Evolutionary conservation across 768 basidiomycete genomes (phyloP).

Genomic region (Tubosaeta sp.): DNA sequence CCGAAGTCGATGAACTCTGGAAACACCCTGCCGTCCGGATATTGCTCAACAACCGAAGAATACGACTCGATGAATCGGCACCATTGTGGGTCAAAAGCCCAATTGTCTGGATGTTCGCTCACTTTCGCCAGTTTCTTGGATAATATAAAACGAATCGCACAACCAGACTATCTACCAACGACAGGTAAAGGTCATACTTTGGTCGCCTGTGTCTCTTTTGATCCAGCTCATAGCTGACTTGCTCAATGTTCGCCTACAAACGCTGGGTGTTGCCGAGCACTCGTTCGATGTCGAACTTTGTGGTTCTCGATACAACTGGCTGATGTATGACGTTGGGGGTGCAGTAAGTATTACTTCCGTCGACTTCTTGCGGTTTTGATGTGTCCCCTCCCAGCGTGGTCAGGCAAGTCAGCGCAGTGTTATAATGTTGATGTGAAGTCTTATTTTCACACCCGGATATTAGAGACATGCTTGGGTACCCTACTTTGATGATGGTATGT

Average conservation of each 20-base stretch:
- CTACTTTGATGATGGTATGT: constrained; percentile 79
- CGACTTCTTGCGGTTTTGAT: background rate
- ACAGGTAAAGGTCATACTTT: constrained; percentile 44
- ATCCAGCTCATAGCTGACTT: constrained; percentile 54
- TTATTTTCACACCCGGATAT: constrained; percentile 12
- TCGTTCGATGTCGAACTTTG: constrained; percentile 63
- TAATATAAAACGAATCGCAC: constrained; percentile 58
- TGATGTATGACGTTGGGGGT: constrained; percentile 81
- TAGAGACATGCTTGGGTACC: constrained; percentile 81
- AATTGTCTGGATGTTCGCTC: background rate
- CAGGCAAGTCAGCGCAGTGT: constrained; percentile 42
- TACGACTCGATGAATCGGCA: constrained; percentile 72
- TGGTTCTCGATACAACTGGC: constrained; percentile 66
- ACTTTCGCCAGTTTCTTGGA: constrained; percentile 56
- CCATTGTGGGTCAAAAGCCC: constrained; percentile 51
- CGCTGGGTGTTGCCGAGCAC: constrained; percentile 75
- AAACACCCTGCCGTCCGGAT: constrained; percentile 59
- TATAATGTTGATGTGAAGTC: constrained; percentile 9
- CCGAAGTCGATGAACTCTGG: constrained; percentile 65
- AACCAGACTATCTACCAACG: constrained; percentile 66
- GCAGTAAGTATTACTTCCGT: constrained; percentile 47
- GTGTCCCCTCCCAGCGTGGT: constrained; percentile 43
- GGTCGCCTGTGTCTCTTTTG: background rate
- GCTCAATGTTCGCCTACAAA: constrained; percentile 75
- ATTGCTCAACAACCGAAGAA: constrained; percentile 51